Percentiles rank a stretch among this genome's conserved stretches.
These are phyloP conservation scores for Collybia mongolica DNA, from an alignment of 768 basidiomycete genomes.

Conservation along the genomic window DNA sequence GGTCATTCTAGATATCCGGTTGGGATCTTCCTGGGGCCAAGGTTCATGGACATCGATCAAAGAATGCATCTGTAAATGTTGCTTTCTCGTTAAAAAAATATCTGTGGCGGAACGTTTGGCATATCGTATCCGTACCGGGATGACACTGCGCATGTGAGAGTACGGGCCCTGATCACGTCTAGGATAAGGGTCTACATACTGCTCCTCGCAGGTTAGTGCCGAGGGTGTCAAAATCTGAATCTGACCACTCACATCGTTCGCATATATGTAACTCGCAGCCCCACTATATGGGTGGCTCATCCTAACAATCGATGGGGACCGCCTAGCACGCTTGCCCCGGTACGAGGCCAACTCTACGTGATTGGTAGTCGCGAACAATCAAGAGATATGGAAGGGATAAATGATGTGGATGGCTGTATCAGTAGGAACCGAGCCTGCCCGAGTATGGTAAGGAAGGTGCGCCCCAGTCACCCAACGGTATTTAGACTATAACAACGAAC, in stretches of 20 bases:
- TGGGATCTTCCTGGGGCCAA: neutral
- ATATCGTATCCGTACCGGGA: conserved; percentile 1
- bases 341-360: no score
- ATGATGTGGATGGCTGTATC: no score
- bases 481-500: no score
- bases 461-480: neutral
- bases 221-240: neutral
- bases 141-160: conserved; percentile 6
- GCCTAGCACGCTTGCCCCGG: no score
- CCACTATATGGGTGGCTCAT: conserved; percentile 33
- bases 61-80: neutral
- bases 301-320: no score
- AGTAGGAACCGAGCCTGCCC: neutral
- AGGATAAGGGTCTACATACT: neutral
- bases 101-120: no score
- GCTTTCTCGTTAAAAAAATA: neutral
- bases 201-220: neutral
- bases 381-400: no score
- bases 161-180: neutral
- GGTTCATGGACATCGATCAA: neutral
- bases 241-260: conserved; percentile 21
- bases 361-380: no score
- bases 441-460: neutral
- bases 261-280: conserved; percentile 32
- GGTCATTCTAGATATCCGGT: neutral